Percentiles rank a stretch among this genome's conserved stretches.
Evolutionary conservation across 371 early-diverging fungal genomes (phyloP).

Genomic region (Mucor sp.): DNA sequence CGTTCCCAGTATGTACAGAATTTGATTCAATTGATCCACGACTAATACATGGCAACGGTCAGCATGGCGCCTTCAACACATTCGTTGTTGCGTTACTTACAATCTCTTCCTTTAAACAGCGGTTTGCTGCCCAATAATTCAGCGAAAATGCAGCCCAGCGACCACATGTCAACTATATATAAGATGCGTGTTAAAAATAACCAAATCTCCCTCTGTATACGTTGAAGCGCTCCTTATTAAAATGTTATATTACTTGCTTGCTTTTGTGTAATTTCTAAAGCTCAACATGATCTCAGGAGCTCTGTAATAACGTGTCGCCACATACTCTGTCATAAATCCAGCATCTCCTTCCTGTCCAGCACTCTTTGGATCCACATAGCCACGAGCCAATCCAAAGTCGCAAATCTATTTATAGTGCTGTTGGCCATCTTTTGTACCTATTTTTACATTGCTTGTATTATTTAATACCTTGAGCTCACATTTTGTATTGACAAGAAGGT

Average conservation of each 20-base stretch:
- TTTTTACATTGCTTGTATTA: background rate
- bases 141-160: slow-evolving; percentile 97
- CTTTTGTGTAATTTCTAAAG: slow-evolving; percentile 92
- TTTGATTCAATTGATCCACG: slow-evolving; percentile 99
- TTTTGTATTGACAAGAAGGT: slow-evolving; percentile 97
- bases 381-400: slow-evolving; percentile 95
- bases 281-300: slow-evolving; percentile 98
- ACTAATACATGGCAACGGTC: slow-evolving; percentile 41
- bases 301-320: slow-evolving; percentile 98
- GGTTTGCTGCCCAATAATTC: slow-evolving; percentile 92
- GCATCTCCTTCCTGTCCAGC: slow-evolving; percentile 74
- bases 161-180: slow-evolving; percentile 92
- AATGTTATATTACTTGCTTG: slow-evolving; percentile 66
- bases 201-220: background rate
- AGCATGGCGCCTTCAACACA: background rate
- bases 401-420: slow-evolving; percentile 60
- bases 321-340: slow-evolving; percentile 97
- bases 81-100: slow-evolving; percentile 36
- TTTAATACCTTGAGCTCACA: slow-evolving; percentile 78
- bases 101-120: slow-evolving; percentile 90
- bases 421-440: background rate
- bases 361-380: slow-evolving; percentile 70
- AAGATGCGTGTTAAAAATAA: background rate
- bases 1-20: slow-evolving; percentile 95
- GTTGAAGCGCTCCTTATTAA: background rate